Evolutionary conservation across 208 protist genomes (phyloP).

Genomic region (Naegleria lovaniensis): DNA sequence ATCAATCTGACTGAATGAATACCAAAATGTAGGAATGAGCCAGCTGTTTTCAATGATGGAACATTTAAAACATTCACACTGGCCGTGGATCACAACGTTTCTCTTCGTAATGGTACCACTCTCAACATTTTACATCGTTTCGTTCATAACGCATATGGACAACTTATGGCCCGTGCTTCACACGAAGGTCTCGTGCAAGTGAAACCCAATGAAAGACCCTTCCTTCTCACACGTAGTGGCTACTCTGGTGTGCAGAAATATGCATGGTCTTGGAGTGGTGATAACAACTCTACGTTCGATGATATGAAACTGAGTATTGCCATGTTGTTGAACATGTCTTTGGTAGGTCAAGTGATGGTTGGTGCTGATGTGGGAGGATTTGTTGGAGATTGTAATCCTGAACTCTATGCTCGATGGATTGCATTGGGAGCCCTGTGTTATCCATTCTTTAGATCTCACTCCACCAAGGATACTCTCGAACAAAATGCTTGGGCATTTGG

Average conservation of each 20-base stretch:
- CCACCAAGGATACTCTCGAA: constrained; percentile 33
- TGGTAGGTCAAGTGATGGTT: constrained; percentile 71
- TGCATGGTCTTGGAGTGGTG: constrained; percentile 70
- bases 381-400: constrained; percentile 54
- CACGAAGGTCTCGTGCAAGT: background rate
- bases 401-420: constrained; percentile 72
- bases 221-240: constrained; percentile 46
- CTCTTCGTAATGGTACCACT: constrained; percentile 43
- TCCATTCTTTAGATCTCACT: constrained; percentile 74
- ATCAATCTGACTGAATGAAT: too few relatives aligned
- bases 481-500: constrained; percentile 7
- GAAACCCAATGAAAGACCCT: constrained; percentile 9
- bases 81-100: constrained; percentile 17
- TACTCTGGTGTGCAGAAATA: constrained; percentile 46
- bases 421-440: constrained; percentile 65
- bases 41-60: background rate
- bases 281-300: constrained; percentile 49
- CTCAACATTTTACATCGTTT: constrained; percentile 44
- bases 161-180: constrained; percentile 39
- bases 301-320: constrained; percentile 49
- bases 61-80: background rate
- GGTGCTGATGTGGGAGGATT: constrained; percentile 83
- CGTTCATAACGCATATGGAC: constrained; percentile 63
- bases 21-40: background rate
- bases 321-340: constrained; percentile 61